These are phyloP conservation scores for Cryptococcus hybrid DNA, from an alignment of 1,284 basidiomycete species.

Conservation along the genomic window DNA sequence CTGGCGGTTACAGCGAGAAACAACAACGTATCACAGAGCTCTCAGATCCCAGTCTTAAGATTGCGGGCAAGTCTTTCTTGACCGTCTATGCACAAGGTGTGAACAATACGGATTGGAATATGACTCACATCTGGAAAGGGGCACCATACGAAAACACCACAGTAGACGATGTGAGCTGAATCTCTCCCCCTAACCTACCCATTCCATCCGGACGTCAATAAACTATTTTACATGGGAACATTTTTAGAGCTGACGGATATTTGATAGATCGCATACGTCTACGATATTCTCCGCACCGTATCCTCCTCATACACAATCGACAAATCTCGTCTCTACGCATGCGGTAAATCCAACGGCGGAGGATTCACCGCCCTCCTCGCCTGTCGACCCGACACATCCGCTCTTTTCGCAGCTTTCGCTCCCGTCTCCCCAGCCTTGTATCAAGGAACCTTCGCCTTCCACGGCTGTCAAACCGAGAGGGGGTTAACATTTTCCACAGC, in stretches of 20 bases:
- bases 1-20: conserved; percentile 22
- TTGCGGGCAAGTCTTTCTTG: conserved; percentile 22
- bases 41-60: conserved; percentile 16
- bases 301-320: conserved; percentile 18
- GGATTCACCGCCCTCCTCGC: conserved; percentile 22
- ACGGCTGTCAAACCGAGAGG: conserved; percentile 19
- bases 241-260: neutral
- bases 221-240: neutral
- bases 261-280: conserved; percentile 18
- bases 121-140: conserved; percentile 24
- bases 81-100: conserved; percentile 28
- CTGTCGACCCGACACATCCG: conserved; percentile 22
- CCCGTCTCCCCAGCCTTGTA: conserved; percentile 28
- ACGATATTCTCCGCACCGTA: conserved; percentile 23
- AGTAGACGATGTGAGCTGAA: conserved; percentile 26
- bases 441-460: conserved; percentile 20
- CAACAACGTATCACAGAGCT: conserved; percentile 24
- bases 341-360: conserved; percentile 31
- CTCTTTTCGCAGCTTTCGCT: conserved; percentile 29
- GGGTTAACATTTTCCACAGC: conserved; percentile 22
- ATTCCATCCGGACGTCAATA: neutral
- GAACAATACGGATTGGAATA: conserved; percentile 22
- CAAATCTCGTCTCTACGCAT: conserved; percentile 18
- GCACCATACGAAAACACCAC: conserved; percentile 28
- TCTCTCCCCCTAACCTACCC: conserved; percentile 2